Conservation (phyloP, 257 asterid species). For the Jacaranda copaia region DNA sequence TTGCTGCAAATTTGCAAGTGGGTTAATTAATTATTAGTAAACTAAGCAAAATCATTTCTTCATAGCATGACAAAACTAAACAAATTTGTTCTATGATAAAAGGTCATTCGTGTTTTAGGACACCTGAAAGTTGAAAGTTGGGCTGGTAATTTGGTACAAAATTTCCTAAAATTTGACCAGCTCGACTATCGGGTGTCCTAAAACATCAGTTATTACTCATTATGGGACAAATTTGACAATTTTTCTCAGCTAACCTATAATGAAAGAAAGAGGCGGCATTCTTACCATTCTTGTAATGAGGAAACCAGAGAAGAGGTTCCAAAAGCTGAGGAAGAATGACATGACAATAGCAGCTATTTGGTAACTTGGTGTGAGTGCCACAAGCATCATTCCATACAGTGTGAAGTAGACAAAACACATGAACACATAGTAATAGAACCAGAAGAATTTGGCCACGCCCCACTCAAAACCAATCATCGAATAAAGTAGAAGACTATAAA, state of each 20-base stretch:
- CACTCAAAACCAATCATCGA: slow-evolving; percentile 47
- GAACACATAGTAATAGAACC: slow-evolving; percentile 52
- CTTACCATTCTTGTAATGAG: slow-evolving; percentile 74
- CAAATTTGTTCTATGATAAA: no score
- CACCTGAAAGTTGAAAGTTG: no score
- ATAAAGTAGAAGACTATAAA: slow-evolving; percentile 47
- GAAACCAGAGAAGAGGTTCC: slow-evolving; percentile 79
- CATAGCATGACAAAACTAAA: no score
- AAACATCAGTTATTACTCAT: no score
- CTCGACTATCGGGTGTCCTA: no score
- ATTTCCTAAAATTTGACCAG: no score
- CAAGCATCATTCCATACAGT: slow-evolving; percentile 47
- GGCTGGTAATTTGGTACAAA: no score
- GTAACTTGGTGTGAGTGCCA: slow-evolving; percentile 75
- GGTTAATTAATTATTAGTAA: no score
- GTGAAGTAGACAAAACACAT: slow-evolving; percentile 53
- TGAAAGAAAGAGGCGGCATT: neutral
- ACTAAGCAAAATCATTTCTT: neutral
- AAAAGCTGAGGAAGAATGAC: slow-evolving; percentile 77
- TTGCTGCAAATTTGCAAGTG: slow-evolving; percentile 42
- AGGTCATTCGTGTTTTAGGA: no score
- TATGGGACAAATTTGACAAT: no score
- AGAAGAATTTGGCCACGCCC: slow-evolving; percentile 58
- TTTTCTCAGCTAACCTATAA: neutral
- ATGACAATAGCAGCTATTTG: slow-evolving; percentile 70